Evolutionary conservation across 257 asterid species (phyloP).

Genomic region (Salvia miltiorrhiza): DNA sequence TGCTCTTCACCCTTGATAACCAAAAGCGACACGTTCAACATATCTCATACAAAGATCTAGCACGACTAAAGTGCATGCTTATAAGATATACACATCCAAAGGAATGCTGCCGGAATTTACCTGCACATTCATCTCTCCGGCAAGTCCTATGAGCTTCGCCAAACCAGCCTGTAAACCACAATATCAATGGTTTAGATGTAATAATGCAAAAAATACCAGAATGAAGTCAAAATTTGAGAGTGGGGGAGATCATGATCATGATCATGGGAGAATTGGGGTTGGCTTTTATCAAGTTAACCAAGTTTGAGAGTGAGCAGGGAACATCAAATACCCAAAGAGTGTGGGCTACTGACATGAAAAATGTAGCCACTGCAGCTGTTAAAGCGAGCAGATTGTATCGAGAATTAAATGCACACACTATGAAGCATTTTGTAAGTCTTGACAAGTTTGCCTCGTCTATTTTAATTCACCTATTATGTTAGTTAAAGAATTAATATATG

Average conservation of each 20-base stretch:
- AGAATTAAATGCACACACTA: conserved; percentile 89
- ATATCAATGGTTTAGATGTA: conserved; percentile 1
- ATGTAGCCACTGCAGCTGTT: conserved; percentile 91
- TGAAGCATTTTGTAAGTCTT: conserved; percentile 77
- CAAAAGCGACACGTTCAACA: conserved; percentile 7
- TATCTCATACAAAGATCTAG: not conserved
- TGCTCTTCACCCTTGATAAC: conserved; percentile 83
- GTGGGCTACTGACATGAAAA: conserved; percentile 82
- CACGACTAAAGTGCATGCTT: not conserved
- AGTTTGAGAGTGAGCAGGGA: conserved; percentile 89
- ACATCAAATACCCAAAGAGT: conserved; percentile 75
- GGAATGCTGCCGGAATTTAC: conserved; percentile 33
- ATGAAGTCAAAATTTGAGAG: too few species aligned
- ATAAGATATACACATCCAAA: not conserved
- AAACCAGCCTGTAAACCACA: conserved; percentile 73
- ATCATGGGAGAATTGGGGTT: conserved; percentile 92
- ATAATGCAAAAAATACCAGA: not conserved
- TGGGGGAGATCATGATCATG: too few species aligned
- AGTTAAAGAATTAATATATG: not conserved
- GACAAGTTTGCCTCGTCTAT: not conserved
- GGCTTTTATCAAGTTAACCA: conserved; percentile 86
- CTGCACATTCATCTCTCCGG: conserved; percentile 98
- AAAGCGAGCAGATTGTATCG: conserved; percentile 95
- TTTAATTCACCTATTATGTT: conserved; percentile 3
- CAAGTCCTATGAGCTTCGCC: conserved; percentile 96